Evolutionary conservation across 352 stramenopile species (phyloP), one percentile per base, ranked within the genome.

Genomic region (Phytophthora megakarya): DNA sequence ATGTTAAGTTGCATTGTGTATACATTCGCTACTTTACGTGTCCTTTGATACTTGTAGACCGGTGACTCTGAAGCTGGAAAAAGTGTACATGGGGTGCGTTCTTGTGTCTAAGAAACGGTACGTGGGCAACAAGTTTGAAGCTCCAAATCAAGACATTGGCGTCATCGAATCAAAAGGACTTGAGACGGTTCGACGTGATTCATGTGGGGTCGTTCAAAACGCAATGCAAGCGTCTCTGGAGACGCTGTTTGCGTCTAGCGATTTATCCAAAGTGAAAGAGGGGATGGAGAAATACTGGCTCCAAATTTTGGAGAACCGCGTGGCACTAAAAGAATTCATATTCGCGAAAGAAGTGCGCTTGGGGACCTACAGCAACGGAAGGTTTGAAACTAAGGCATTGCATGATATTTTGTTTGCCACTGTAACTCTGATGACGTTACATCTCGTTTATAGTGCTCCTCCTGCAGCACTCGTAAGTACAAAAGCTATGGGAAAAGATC

Each of bases 101-200:
- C 72, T 98, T 1, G 89, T 97, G 4, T 97, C 90, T n/a, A 98
- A 98, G 70, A 98, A 98, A 70, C 85, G 94, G 5, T 98, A 98
- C 52, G 88, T 93, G 15, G 92, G 93, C 3, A 74, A 82, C 62
- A 96, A 92, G 33, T 97, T 88, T 62, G 92, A 98, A 56, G 73
- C 67, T 35, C 54, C 69, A 23, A 69, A 42, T 2, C 77, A 94
- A 66, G 32, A 69, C 22, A 50, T 73, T 3, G 81, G 81, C 7
- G 71, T 75, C 4, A 61, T 98, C 15, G 91, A 98, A 49, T 84
- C 84, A 15, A 98, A 98, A 78, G 96, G 96, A 7, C 80, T 98
- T 21, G 96, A 98, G 60, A 93, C 89, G 9, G 92, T 97, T 39
- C 86, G 95, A 21, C 80, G 93, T 1, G 96, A 98, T 78, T 95